Evolutionary conservation across 768 basidiomycete species (phyloP), one percentile per base, ranked within the genome.

Genomic region (Pisolithus orientalis): DNA sequence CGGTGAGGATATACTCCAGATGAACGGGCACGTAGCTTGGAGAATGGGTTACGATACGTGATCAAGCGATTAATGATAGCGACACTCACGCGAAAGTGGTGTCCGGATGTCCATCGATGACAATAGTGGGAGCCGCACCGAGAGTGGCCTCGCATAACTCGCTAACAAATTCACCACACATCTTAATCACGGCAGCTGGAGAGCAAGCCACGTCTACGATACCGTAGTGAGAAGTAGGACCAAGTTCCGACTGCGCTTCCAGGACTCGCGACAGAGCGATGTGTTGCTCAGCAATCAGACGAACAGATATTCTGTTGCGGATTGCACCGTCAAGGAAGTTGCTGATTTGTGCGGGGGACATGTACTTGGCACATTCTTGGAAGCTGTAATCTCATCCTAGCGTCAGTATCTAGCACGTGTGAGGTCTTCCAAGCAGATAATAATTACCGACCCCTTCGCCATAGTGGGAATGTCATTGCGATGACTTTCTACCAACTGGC

Each of bases 201-300:
- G 84, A 88, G 58, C 87, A 86, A 16, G 73, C 67, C 70, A 80
- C 78, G 62, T 94, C 78, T 37, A 94, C 84, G 9, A 94, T 77
- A 25, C 92, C 92, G 24, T 84, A 74, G 59, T 82, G 74, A 25
- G 73, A 72, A 16, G 70, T 62, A 32, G 66, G 59, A 8, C 54
- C 59, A 1, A 56, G 21, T 14, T 61, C 56, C 25, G 63, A 58
- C 27, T 74, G 71, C 34, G 73, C 68, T 44, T 76, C 70, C 53
- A 91, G 64, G 1, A 83, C 84, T 51, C 80, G 82, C 1, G 91
- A 87, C 40, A 94, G 75, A 8, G 89, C 83, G 37, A 94, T 88
- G 65, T 94, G 92, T 61, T 94, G 92, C 65, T 94, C 92, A 38
- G 90, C 92, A 54, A 94, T 88, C 51, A 94, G 73, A 32, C 92